Evolutionary conservation across 768 basidiomycete genomes (phyloP), one percentile per base, ranked within the genome.

Genomic region (Amanita brunnescens): DNA sequence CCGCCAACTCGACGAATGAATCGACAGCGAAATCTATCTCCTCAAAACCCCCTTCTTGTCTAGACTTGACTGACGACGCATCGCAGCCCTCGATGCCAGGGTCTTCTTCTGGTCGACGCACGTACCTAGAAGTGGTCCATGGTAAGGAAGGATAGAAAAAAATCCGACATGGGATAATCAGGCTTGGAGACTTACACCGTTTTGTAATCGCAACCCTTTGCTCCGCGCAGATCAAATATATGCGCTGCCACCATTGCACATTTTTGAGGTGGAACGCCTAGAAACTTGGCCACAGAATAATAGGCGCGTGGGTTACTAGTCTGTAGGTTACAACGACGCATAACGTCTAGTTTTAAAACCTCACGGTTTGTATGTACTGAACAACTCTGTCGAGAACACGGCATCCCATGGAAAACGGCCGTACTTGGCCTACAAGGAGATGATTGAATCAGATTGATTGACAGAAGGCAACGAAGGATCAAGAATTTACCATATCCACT

Each of bases 211-310:
- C 70, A 63, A 0, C 57, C 59, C 0, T 70, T 74, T 0, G 84
- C 83, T 0, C 70, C 79, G 1, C 70, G 70, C 10, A 84, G 67
- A 57, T 87, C 85, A 51, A 64, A 69, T 2, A 70, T 67, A 63
- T 86, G 85, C 6, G 82, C 72, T 0, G 84, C 83, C 7, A 86
- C 83, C 76, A 87, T 78, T 1, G 77, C 82, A 34, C 76, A 70
- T 35, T 73, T 72, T 8, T 72, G 57, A 0, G 82, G 76, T 1
- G 70, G 63, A 3, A 81, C 54, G 1, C 70, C 64, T 6, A 86
- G 73, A 54, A 82, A 75, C 6, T 69, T 66, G 0, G 73, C 61
- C 1, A 77, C 75, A 2, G 72, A 68, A 1, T 71, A 62, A 56
- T 85, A 86, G 0, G 75, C 69, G 37, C 73, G 67, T 7, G 74